Evolutionary conservation across 2,329 filamentous ascomycete genomes (phyloP).

Genomic region (Cryphonectria naterciae): DNA sequence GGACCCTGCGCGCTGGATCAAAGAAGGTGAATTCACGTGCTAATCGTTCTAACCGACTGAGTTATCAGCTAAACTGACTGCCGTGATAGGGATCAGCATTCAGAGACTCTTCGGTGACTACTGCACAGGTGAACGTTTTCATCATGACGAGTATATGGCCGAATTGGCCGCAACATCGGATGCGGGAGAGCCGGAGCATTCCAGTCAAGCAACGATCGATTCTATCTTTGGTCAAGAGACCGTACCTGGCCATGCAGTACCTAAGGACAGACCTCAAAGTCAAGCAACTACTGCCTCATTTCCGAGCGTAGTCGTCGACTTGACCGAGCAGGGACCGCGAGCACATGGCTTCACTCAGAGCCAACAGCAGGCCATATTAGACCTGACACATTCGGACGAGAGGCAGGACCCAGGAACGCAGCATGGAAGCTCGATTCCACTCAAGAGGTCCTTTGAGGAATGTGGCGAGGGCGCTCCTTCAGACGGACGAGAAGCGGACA

Average conservation of each 20-base stretch:
- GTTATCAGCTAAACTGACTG: slow-evolving; percentile 5
- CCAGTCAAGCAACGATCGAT: slow-evolving; percentile 19
- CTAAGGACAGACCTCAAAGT: neutral
- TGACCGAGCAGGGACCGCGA: no score
- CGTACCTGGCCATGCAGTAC: neutral
- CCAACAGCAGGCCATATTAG: slow-evolving; percentile 13
- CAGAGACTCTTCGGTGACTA: slow-evolving; percentile 70
- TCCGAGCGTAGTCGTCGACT: neutral
- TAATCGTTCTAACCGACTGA: neutral
- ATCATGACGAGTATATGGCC: slow-evolving; percentile 67
- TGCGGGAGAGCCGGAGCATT: neutral
- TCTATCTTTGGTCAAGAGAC: slow-evolving; percentile 1
- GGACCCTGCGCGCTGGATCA: slow-evolving; percentile 64
- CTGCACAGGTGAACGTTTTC: slow-evolving; percentile 65
- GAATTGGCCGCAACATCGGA: slow-evolving; percentile 30
- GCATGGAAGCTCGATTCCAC: neutral
- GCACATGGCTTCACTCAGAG: no score
- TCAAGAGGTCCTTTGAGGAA: slow-evolving; percentile 18
- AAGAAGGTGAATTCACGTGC: slow-evolving; percentile 43
- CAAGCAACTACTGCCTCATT: neutral
- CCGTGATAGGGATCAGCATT: slow-evolving; percentile 60
- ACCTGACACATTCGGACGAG: slow-evolving; percentile 14
- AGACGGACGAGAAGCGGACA: neutral
- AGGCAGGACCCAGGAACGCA: neutral
- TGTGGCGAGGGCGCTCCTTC: neutral